Percentiles rank a stretch among this genome's conserved stretches.
phyloP scores from a whole-genome alignment of 176 grass and related monocot genomes.

The Avena eriantha region DNA sequence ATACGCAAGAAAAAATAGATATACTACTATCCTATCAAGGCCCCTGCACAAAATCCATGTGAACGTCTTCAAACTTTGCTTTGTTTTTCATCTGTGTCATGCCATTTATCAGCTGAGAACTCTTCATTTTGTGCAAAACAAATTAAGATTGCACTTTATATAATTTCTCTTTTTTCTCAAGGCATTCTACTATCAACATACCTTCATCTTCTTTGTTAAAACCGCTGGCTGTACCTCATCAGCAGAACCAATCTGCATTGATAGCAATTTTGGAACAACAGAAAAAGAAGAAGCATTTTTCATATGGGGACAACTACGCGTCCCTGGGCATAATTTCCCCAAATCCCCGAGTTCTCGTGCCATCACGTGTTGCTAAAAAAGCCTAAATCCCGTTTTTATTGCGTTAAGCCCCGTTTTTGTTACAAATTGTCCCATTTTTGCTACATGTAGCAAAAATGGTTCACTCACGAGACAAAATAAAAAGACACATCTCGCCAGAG shows the following conservation, averaged over 20 bases:
- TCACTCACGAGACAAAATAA: too few species aligned
- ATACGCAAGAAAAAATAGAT: too few species aligned
- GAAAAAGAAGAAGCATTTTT: not conserved
- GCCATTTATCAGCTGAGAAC: conserved; percentile 65
- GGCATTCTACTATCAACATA: conserved; percentile 22
- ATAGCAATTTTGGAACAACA: not conserved
- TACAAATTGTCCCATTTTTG: too few species aligned
- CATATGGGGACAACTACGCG: too few species aligned
- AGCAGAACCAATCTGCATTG: conserved; percentile 61
- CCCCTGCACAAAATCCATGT: conserved; percentile 80
- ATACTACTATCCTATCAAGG: conserved; percentile 57
- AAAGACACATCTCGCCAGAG: too few species aligned
- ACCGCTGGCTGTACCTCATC: conserved; percentile 52
- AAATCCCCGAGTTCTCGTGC: too few species aligned
- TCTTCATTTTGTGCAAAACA: conserved; percentile 5
- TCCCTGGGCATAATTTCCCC: too few species aligned
- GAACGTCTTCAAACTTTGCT: conserved; percentile 59
- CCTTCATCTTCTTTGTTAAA: conserved; percentile 73
- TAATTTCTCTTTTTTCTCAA: not conserved
- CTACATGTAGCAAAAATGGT: too few species aligned
- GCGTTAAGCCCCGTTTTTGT: too few species aligned
- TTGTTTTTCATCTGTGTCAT: conserved; percentile 61
- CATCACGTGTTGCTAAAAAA: too few species aligned
- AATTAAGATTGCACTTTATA: not conserved
- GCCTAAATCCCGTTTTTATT: too few species aligned